phyloP scores from a whole-genome alignment of 768 basidiomycete species.

The Infundibulicybe gibba region DNA sequence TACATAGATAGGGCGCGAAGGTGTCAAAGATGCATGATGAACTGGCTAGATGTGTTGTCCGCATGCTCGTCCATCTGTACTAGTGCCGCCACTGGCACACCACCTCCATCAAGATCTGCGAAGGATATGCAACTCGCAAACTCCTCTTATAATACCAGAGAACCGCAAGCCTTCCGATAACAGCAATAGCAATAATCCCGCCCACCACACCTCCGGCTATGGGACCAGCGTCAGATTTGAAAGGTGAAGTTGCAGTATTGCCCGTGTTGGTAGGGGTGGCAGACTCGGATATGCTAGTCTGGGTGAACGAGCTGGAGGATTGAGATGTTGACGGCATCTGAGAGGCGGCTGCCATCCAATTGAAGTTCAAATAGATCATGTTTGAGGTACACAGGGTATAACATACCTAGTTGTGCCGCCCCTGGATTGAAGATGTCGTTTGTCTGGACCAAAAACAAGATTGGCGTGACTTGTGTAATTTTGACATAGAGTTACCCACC shows the following conservation, averaged over 20 bases:
- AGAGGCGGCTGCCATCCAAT: neutral
- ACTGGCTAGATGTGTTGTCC: neutral
- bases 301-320: constrained; percentile 7
- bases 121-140: neutral
- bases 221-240: constrained; percentile 40
- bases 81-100: constrained; percentile 5
- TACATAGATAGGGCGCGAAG: constrained; percentile 4
- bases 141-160: constrained; percentile 30
- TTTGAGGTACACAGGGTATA: neutral
- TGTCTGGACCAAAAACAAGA: constrained; percentile 18
- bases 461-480: constrained; percentile 1
- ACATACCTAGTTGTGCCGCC: constrained; percentile 19
- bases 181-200: constrained; percentile 39
- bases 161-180: constrained; percentile 28
- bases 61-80: constrained; percentile 2
- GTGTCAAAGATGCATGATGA: constrained; percentile 8
- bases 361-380: no score
- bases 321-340: neutral
- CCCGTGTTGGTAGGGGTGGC: constrained; percentile 1
- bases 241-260: constrained; percentile 1
- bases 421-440: constrained; percentile 30
- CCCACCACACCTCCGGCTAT: constrained; percentile 63
- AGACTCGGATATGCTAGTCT: constrained; percentile 12
- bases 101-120: constrained; percentile 13
- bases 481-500: no score